These are phyloP conservation scores for Sporothrix curviconia DNA, from an alignment of 2,329 filamentous ascomycete genomes.

Conservation along the genomic window DNA sequence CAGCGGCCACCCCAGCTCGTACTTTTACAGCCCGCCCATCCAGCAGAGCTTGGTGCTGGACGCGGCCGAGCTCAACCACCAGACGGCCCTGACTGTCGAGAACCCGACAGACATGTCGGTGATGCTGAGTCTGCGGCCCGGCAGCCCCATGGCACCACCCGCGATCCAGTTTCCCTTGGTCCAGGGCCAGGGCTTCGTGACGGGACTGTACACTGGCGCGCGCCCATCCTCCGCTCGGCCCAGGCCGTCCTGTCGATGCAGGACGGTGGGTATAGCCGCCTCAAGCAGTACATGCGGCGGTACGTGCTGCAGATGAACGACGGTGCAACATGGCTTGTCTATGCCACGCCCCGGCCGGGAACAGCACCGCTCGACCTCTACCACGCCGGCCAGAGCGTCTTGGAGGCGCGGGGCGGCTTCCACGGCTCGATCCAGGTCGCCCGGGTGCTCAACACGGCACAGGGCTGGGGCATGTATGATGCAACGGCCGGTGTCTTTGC, in stretches of 20 bases:
- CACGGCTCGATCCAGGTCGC: slow-evolving; percentile 75
- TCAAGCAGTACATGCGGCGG: slow-evolving; percentile 61
- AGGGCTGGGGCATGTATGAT: slow-evolving; percentile 58
- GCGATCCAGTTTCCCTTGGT: slow-evolving; percentile 73
- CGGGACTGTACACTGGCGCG: slow-evolving; percentile 63
- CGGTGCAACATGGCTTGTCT: slow-evolving; percentile 70
- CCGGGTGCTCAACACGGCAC: slow-evolving; percentile 57
- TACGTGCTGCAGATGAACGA: slow-evolving; percentile 70
- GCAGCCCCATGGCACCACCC: slow-evolving; percentile 37
- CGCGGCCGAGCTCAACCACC: slow-evolving; percentile 61
- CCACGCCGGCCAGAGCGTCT: slow-evolving; percentile 55
- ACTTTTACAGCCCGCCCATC: slow-evolving; percentile 74
- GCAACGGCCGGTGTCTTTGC: slow-evolving; percentile 69
- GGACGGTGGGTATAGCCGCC: not conserved
- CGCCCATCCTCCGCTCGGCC: slow-evolving; percentile 68
- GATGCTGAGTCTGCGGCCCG: slow-evolving; percentile 60
- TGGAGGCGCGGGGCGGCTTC: slow-evolving; percentile 62
- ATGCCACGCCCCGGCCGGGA: slow-evolving; percentile 57
- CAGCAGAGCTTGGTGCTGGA: slow-evolving; percentile 78
- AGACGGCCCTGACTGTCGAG: slow-evolving; percentile 50
- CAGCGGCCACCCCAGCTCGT: slow-evolving; percentile 31
- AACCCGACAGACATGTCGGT: slow-evolving; percentile 51
- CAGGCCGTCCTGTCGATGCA: slow-evolving; percentile 22
- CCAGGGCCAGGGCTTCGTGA: slow-evolving; percentile 86
- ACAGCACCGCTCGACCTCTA: slow-evolving; percentile 56